A percentile compares a stretch with the other conserved stretches of the same genome.
Evolutionary conservation across 2,329 filamentous ascomycete species (phyloP).

Genomic region (Byssothecium circinans): DNA sequence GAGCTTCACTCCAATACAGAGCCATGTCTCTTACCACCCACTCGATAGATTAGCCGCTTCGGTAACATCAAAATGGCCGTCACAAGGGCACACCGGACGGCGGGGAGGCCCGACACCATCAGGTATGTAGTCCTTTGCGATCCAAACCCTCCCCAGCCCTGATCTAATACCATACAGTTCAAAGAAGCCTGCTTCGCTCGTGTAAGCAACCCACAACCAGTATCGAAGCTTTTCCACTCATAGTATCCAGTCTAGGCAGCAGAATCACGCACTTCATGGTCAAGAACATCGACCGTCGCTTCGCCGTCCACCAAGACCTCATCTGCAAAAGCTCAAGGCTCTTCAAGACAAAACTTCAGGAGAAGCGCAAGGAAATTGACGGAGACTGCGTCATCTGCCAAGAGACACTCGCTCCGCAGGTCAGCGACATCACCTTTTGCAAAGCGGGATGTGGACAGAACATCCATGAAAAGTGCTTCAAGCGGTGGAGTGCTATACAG

Average conservation of each 20-base stretch:
- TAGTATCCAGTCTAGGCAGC: conserved; percentile 1
- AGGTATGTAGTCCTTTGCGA: too few species aligned
- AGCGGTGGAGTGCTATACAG: not conserved
- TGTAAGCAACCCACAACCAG: too few species aligned
- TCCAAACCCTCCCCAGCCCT: too few species aligned
- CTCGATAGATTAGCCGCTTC: too few species aligned
- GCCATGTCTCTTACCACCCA: too few species aligned
- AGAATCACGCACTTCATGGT: conserved; percentile 6
- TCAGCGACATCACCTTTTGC: conserved; percentile 19
- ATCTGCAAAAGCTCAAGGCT: conserved; percentile 12
- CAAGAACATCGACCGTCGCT: conserved; percentile 1
- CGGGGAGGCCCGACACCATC: too few species aligned
- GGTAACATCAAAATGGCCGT: too few species aligned
- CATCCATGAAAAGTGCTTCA: conserved; percentile 18
- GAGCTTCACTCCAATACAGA: too few species aligned
- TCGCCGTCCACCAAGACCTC: conserved; percentile 21
- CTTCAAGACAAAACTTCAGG: conserved; percentile 13
- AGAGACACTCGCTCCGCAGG: conserved; percentile 8
- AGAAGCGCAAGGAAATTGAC: conserved; percentile 8
- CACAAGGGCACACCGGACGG: too few species aligned
- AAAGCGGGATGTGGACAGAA: conserved; percentile 17
- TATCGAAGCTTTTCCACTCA: too few species aligned
- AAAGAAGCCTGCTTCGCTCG: too few species aligned
- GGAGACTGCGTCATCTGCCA: conserved; percentile 18
- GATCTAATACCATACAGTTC: too few species aligned